Percentiles rank a stretch among this genome's conserved stretches.
These are phyloP conservation scores for Kandelia obovata DNA, from an alignment of 345 rosid species.

Conservation along the genomic window DNA sequence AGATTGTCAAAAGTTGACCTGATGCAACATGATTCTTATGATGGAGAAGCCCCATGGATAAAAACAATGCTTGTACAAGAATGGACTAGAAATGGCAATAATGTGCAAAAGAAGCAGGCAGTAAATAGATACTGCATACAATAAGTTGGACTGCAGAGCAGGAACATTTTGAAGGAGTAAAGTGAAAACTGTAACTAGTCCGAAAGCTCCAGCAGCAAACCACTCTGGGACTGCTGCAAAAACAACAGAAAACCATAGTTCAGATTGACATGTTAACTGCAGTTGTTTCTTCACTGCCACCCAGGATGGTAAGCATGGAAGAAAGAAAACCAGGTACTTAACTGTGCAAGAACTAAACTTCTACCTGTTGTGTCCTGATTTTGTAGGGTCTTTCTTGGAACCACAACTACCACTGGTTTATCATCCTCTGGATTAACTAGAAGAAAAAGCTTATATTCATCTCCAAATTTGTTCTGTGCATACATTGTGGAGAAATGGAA, in stretches of 20 bases:
- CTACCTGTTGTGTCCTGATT: conserved; percentile 69
- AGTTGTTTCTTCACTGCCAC: background rate
- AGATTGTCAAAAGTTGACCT: conserved; percentile 80
- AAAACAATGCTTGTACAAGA: background rate
- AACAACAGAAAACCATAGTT: conserved; percentile 9
- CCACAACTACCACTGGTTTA: conserved; percentile 93
- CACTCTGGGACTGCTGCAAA: conserved; percentile 91
- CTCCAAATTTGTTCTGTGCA: conserved; percentile 73
- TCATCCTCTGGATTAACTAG: conserved; percentile 90
- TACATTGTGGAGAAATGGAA: conserved; percentile 15
- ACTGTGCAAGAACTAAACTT: conserved; percentile 10
- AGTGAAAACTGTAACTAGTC: conserved; percentile 72
- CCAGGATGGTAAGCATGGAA: conserved; percentile 6
- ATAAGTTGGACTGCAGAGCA: conserved; percentile 70
- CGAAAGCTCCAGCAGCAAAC: conserved; percentile 96
- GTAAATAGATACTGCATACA: conserved; percentile 43
- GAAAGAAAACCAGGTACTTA: background rate
- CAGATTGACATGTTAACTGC: background rate
- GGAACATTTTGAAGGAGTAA: conserved; percentile 91
- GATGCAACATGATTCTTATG: conserved; percentile 20
- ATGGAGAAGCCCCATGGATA: background rate
- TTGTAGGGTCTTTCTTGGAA: conserved; percentile 70
- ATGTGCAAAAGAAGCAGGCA: background rate
- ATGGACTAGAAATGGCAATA: conserved; percentile 1
- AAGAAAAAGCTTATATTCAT: conserved; percentile 80